Conservation (phyloP, 106 monocot genomes). For the Acorus gramineus region DNA sequence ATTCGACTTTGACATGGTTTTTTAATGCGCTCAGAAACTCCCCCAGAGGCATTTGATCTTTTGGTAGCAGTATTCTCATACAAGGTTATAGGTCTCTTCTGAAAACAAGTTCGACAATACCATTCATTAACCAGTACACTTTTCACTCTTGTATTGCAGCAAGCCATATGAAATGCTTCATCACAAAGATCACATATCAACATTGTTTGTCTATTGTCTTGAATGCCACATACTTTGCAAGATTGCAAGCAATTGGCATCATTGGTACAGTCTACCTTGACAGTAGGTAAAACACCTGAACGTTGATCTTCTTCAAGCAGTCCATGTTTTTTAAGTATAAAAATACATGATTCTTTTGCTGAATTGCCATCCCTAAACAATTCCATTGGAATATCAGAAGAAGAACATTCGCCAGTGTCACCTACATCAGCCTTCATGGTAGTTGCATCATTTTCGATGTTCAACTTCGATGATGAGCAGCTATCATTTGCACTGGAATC, state of each 20-base stretch:
- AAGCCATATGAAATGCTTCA: conserved; percentile 70
- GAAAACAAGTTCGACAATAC: conserved; percentile 62
- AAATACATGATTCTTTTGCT: conserved; percentile 35
- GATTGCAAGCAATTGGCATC: conserved; percentile 7
- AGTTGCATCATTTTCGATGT: conserved; percentile 9
- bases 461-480: conserved; percentile 17
- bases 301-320: conserved; percentile 12
- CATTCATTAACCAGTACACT: conserved; percentile 43
- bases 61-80: conserved; percentile 11
- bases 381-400: conserved; percentile 10
- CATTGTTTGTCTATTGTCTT: conserved; percentile 38
- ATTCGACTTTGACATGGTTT: conserved; percentile 26
- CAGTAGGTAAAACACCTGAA: conserved; percentile 1
- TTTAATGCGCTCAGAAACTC: conserved; percentile 8
- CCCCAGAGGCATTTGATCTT: conserved; percentile 7
- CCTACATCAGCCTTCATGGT: conserved; percentile 6
- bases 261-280: conserved; percentile 7
- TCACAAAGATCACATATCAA: conserved; percentile 85
- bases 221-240: conserved; percentile 51
- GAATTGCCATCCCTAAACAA: conserved; percentile 11
- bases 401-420: conserved; percentile 16
- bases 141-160: conserved; percentile 44
- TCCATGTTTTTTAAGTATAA: conserved; percentile 32
- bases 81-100: conserved; percentile 37
- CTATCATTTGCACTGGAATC: conserved; percentile 5